phyloP scores from a whole-genome alignment of 192 early-diverging fungal genomes.

The Backusella tuberculispora region DNA sequence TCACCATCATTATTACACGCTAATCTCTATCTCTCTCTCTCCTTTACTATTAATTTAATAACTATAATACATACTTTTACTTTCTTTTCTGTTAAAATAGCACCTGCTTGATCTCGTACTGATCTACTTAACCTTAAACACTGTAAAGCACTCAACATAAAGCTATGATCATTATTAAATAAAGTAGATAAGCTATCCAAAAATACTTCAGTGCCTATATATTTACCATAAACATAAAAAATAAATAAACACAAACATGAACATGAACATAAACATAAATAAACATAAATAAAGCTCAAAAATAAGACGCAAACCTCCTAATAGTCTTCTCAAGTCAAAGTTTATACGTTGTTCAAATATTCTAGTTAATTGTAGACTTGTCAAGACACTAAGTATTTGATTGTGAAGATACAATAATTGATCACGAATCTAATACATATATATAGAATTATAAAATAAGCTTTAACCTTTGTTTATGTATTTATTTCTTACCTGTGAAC shows the following conservation, averaged over 20 bases:
- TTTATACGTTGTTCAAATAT: slow-evolving; percentile 88
- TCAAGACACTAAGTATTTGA: slow-evolving; percentile 87
- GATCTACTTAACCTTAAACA: slow-evolving; percentile 70
- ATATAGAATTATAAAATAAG: background rate
- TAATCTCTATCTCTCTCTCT: background rate
- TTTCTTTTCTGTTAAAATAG: slow-evolving; percentile 54
- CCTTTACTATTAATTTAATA: background rate
- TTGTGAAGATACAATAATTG: slow-evolving; percentile 81
- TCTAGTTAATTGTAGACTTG: slow-evolving; percentile 73
- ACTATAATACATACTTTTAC: slow-evolving; percentile 53
- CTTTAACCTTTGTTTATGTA: background rate
- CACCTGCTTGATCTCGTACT: slow-evolving; percentile 72
- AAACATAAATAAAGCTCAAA: background rate
- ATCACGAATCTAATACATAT: slow-evolving; percentile 60
- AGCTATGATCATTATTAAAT: slow-evolving; percentile 72
- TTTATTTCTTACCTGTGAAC: slow-evolving; percentile 53
- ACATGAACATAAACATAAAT: too few species aligned
- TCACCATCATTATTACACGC: background rate
- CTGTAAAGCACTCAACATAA: slow-evolving; percentile 76
- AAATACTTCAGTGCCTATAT: slow-evolving; percentile 74
- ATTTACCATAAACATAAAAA: too few species aligned
- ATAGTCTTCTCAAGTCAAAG: slow-evolving; percentile 85
- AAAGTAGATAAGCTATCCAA: slow-evolving; percentile 75
- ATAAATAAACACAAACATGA: too few species aligned
- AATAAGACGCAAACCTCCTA: slow-evolving; percentile 58